Base-by-base conservation (phyloP, 208 protist genomes). In the Crithidia brevicula region DNA sequence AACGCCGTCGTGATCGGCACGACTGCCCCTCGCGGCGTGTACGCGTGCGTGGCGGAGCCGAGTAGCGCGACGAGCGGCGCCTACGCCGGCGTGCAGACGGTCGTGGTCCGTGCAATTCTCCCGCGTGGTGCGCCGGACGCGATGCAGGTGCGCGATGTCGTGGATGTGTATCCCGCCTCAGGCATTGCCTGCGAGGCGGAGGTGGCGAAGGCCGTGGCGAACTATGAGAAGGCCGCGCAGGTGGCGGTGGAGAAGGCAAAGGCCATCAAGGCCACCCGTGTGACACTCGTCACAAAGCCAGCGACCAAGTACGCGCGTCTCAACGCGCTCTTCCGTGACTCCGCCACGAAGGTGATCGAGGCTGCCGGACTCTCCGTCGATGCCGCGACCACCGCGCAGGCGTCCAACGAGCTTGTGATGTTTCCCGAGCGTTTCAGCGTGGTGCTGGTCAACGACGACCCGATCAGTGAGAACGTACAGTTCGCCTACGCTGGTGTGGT, bases 261-360 rank as follows among this genome's bases (percentile, higher is more conserved):
- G 84, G 73, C 74, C 62, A 60, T 79, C 10, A 77, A 87, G 49
- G 71, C 76, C 53, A 60, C 58, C 16, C 83, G 85, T 22, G 81
- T 96, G 49, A 86, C 84, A 28, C 85, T 96, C 50, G 86, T 92
- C 10, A 67, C 79, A 11, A 96, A 96, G 74, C 88, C 72, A 34
- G 88, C 74, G 25, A 78, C 71, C 51, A 93, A 93, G 79, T 90
- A 89, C 80, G 58, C 83, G 42, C 47, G 67, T 20, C 66, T 93
- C 23, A 93, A 96, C 67, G 72, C 73, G 5, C 74, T 93, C 22
- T 96, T 96, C 62, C 60, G 72, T 25, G 65, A 81, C 60, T 78
- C 82, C 9, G 70, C 68, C 40, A 77, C 64, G 54, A 78, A 83
- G 53, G 67, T 72, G 28, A 77, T 88, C 56, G 83, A 87, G 76